These are phyloP conservation scores for Chlorella sorokiniana DNA, from an alignment of 139 green algal genomes.

Conservation along the genomic window DNA sequence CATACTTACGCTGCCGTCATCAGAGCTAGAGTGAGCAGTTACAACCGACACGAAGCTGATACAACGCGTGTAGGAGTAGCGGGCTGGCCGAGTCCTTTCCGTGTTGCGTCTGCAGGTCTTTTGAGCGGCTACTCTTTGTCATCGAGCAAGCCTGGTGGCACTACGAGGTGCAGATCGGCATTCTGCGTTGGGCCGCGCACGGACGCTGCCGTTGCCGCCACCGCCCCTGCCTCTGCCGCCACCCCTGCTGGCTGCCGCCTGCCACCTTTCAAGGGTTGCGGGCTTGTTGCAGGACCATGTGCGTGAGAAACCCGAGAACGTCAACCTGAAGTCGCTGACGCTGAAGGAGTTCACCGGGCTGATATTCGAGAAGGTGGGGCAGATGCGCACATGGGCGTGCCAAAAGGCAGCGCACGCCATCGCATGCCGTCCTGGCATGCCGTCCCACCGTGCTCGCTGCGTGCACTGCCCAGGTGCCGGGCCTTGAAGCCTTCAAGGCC, in stretches of 20 bases:
- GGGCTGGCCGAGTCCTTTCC: neutral
- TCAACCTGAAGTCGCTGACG: constrained; percentile 20
- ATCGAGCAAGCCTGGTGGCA: constrained; percentile 97
- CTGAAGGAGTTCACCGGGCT: constrained; percentile 74
- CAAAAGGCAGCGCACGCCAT: neutral
- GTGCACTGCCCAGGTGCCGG: constrained; percentile 44
- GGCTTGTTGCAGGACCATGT: constrained; percentile 37
- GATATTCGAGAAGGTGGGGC: constrained; percentile 62
- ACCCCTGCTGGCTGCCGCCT: neutral
- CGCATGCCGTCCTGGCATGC: neutral
- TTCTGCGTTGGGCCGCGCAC: neutral
- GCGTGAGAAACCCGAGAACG: constrained; percentile 30
- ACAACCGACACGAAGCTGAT: neutral
- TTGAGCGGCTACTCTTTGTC: constrained; percentile 90
- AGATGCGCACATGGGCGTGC: neutral
- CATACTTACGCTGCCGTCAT: constrained; percentile 80
- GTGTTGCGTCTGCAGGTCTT: constrained; percentile 58
- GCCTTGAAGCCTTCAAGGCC: constrained; percentile 66
- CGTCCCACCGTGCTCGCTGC: too few relatives aligned
- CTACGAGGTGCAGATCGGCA: constrained; percentile 81
- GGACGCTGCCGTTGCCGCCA: neutral
- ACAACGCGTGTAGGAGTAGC: neutral
- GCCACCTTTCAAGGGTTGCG: neutral
- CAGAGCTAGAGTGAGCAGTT: constrained; percentile 73
- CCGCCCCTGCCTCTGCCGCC: neutral